Conservation (phyloP, 2,329 filamentous ascomycete species). For the Graphiopsis chlorocephala region DNA sequence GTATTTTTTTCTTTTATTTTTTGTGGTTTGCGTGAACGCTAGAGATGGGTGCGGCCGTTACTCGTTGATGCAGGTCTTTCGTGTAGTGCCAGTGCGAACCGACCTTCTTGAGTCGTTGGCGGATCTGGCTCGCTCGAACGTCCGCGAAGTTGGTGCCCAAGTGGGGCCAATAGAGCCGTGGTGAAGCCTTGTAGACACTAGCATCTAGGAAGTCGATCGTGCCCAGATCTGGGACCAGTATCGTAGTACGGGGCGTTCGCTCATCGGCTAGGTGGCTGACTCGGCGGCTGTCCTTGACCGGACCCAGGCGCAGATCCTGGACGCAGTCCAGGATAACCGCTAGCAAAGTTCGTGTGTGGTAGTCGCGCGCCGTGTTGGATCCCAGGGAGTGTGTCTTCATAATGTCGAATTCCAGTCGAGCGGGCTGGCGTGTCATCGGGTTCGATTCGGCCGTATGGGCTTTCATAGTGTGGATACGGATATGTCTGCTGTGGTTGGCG, state of each 20-base stretch:
- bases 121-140: neutral
- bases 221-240: neutral
- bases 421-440: constrained; percentile 28
- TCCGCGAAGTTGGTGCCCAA: neutral
- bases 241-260: neutral
- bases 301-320: neutral
- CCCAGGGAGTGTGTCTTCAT: constrained; percentile 21
- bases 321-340: neutral
- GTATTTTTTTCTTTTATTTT: neutral
- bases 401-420: constrained; percentile 28
- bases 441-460: constrained; percentile 25
- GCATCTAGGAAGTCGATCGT: neutral
- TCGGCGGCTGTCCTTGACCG: neutral
- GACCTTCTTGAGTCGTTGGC: neutral
- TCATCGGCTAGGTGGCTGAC: constrained; percentile 2
- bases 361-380: neutral
- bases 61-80: neutral
- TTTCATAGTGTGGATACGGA: constrained; percentile 24
- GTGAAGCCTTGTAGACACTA: neutral
- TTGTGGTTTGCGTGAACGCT: neutral
- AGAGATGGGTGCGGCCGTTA: neutral
- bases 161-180: neutral
- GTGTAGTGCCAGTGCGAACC: neutral
- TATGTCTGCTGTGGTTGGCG: neutral
- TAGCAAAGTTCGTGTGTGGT: neutral